Evolutionary conservation across 2,329 filamentous ascomycete species (phyloP), one percentile per base, ranked within the genome.

Genomic region (Ceratocystis colombiana): DNA sequence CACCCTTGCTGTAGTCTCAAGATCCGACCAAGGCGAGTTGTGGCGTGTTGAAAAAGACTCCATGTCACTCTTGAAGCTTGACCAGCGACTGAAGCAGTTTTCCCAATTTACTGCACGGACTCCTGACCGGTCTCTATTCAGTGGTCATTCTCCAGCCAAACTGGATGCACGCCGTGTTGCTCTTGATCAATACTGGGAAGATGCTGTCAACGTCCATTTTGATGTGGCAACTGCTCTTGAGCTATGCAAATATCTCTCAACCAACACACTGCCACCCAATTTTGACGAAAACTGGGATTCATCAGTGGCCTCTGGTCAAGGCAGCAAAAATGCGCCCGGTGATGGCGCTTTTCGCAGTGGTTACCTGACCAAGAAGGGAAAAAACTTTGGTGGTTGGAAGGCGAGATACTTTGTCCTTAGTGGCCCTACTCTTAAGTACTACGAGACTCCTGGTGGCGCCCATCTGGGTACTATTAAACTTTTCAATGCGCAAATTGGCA

Each of bases 371-470:
- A 99, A 99, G 78, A 85, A 89, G 71, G 94, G 94, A 62, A 99
- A 99, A 80, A 97, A 97, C 72, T 99, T 99, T 77, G 94, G 94
- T 64, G 94, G 94, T 62, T 99, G 94, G 94, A 99, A 99, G 76
- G 92, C 91, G 10, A 78, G 84, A 44, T 86, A 84, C 72, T 87
- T 86, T 71, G 76, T 84, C 25, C 77, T 85, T 12, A 82, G 84
- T 64, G 82, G 83, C 0, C 81, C 82, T n/a, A 76, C 79, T 7
- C 72, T 99, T 71, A 91, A 88, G 71, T 99, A 99, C 74, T 97
- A 89, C 72, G 94, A 99, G 75, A 85, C 88, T 1, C 91, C 90
- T 2, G 92, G 93, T 62, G 94, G 94, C 57, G 86, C 90, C 17
- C 90, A 96, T 73, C 78, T 97, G 48, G 94, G 94, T 2, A 93